Evolutionary conservation across 2,329 filamentous ascomycete genomes (phyloP).

Genomic region (Fusarium caatingaense): DNA sequence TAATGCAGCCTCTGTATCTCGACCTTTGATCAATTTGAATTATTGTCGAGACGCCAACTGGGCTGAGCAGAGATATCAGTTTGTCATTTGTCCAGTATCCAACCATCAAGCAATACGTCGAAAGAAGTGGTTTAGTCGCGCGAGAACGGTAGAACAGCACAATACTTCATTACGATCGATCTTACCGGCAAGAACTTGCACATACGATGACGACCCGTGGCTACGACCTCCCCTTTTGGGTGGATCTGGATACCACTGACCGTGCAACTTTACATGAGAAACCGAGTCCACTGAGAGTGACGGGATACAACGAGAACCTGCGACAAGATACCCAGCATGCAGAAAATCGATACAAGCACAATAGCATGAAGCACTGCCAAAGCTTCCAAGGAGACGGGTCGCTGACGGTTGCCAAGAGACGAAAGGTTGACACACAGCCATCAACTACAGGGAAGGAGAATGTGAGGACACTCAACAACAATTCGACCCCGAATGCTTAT

Average conservation of each 20-base stretch:
- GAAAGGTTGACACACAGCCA: conserved; percentile 33
- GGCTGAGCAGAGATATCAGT: neutral
- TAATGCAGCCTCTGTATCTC: conserved; percentile 1
- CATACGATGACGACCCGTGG: conserved; percentile 52
- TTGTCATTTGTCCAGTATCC: neutral
- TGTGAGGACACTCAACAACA: neutral
- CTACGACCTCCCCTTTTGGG: conserved; percentile 40
- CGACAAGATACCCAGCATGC: conserved; percentile 28
- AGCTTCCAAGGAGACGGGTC: conserved; percentile 32
- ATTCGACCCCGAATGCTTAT: neutral
- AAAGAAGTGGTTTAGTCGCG: too few species aligned
- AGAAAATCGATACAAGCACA: conserved; percentile 44
- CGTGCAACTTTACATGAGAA: conserved; percentile 41
- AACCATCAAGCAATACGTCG: neutral
- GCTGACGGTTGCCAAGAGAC: conserved; percentile 53
- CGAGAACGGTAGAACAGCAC: neutral
- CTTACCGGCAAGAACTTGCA: neutral
- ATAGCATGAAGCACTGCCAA: conserved; percentile 31
- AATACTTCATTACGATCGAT: too few species aligned
- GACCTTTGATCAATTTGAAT: neutral
- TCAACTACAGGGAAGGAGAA: conserved; percentile 37
- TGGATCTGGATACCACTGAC: conserved; percentile 49
- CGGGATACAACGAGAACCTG: conserved; percentile 52
- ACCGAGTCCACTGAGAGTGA: conserved; percentile 63
- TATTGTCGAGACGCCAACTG: conserved; percentile 1